Percentiles rank a stretch among this genome's conserved stretches.
Evolutionary conservation across 805 yeast species (phyloP).

Genomic region (Cyberlindnera americana): DNA sequence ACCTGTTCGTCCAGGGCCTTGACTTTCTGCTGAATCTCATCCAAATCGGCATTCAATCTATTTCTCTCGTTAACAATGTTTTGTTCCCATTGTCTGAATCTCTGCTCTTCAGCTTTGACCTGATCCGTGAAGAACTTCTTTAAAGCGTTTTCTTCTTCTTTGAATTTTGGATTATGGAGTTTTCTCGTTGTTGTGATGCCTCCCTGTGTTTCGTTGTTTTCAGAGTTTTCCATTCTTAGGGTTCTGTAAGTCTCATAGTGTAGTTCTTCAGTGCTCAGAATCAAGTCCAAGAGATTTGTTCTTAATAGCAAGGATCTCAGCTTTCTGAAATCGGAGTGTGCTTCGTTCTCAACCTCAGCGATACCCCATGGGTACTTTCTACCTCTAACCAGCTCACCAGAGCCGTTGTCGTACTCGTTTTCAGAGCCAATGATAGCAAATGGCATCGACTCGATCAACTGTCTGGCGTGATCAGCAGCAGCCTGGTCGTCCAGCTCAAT

Average conservation of each 20-base stretch:
- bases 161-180: constrained; percentile 83
- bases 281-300: constrained; percentile 79
- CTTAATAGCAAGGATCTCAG: constrained; percentile 75
- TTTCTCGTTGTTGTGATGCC: constrained; percentile 44
- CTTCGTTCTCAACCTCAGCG: constrained; percentile 83
- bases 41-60: constrained; percentile 89
- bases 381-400: constrained; percentile 68
- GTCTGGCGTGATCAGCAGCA: constrained; percentile 75
- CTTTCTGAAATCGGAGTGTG: constrained; percentile 81
- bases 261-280: constrained; percentile 72
- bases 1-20: constrained; percentile 75
- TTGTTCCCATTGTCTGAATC: constrained; percentile 98
- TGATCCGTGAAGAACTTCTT: constrained; percentile 96
- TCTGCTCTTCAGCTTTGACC: constrained; percentile 92
- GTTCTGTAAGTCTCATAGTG: constrained; percentile 82
- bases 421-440: constrained; percentile 81
- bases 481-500: constrained; percentile 72
- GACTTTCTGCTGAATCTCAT: constrained; percentile 76
- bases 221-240: constrained; percentile 55
- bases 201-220: constrained; percentile 30
- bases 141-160: constrained; percentile 92
- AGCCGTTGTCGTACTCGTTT: constrained; percentile 57
- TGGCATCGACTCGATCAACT: constrained; percentile 80
- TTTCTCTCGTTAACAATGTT: constrained; percentile 94
- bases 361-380: constrained; percentile 90